A percentile compares a stretch with the other conserved stretches of the same genome.
These are phyloP conservation scores for Phytophthora citricola DNA, from an alignment of 352 stramenopile genomes.

Conservation along the genomic window DNA sequence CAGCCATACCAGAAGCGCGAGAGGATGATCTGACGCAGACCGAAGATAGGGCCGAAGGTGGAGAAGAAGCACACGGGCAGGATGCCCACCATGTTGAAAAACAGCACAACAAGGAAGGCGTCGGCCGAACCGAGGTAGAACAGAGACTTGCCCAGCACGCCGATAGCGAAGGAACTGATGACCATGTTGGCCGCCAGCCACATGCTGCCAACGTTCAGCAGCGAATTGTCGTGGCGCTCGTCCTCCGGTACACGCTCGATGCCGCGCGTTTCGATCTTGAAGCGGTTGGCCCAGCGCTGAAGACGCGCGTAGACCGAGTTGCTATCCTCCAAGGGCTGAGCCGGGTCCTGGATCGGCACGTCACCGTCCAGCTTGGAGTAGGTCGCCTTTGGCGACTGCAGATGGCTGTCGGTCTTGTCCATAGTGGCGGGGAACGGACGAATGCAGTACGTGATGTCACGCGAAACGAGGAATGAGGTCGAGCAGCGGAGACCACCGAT, in stretches of 20 bases:
- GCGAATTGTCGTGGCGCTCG: slow-evolving; percentile 48
- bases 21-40: slow-evolving; percentile 56
- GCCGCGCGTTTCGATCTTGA: slow-evolving; percentile 54
- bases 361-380: slow-evolving; percentile 37
- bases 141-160: slow-evolving; percentile 54
- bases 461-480: slow-evolving; percentile 33
- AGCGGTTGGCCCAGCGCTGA: slow-evolving; percentile 37
- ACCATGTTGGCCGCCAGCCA: slow-evolving; percentile 59
- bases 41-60: slow-evolving; percentile 51
- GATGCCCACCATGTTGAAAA: slow-evolving; percentile 52
- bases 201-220: slow-evolving; percentile 53
- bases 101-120: slow-evolving; percentile 51
- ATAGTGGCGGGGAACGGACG: slow-evolving; percentile 10
- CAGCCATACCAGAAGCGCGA: slow-evolving; percentile 59
- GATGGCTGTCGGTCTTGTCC: slow-evolving; percentile 33
- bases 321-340: slow-evolving; percentile 20
- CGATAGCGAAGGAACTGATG: slow-evolving; percentile 54
- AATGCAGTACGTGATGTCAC: slow-evolving; percentile 9
- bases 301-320: slow-evolving; percentile 35
- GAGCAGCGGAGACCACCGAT: slow-evolving; percentile 6
- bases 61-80: slow-evolving; percentile 55
- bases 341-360: slow-evolving; percentile 19
- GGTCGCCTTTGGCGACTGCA: slow-evolving; percentile 21
- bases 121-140: slow-evolving; percentile 49
- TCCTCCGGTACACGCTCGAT: slow-evolving; percentile 58